Percentiles rank a stretch among this genome's conserved stretches.
These are phyloP conservation scores for Picochlorum sp. DNA, from an alignment of 139 green algal species.

Conservation along the genomic window DNA sequence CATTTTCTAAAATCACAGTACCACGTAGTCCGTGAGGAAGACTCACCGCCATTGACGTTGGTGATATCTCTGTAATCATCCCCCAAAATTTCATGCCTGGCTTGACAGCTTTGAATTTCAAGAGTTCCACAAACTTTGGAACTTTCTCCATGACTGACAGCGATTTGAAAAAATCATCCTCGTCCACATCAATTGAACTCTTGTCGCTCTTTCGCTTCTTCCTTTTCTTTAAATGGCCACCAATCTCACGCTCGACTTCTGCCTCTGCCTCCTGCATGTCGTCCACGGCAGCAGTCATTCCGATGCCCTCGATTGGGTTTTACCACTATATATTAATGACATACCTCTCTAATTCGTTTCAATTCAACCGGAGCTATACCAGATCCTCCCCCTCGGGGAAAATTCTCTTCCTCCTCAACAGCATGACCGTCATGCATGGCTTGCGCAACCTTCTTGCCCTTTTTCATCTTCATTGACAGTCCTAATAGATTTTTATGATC, in stretches of 20 bases:
- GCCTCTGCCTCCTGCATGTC: conserved; percentile 35
- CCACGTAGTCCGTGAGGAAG: conserved; percentile 79
- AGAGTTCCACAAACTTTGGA: conserved; percentile 66
- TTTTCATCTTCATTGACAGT: neutral
- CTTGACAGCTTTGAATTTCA: conserved; percentile 73
- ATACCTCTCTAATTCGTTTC: conserved; percentile 34
- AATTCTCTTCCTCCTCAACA: conserved; percentile 43
- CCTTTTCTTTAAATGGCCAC: conserved; percentile 15
- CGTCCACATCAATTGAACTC: conserved; percentile 10
- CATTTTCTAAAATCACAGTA: conserved; percentile 41
- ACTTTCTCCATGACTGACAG: conserved; percentile 31
- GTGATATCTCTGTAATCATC: conserved; percentile 58
- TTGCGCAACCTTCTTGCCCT: neutral
- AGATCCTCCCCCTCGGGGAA: conserved; percentile 57
- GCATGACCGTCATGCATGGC: neutral
- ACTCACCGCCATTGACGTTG: conserved; percentile 53
- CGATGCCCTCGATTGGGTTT: conserved; percentile 1
- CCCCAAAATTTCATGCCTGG: conserved; percentile 63
- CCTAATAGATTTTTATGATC: no score
- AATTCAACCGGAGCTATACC: conserved; percentile 49
- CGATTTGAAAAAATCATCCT: conserved; percentile 40
- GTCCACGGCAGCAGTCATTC: neutral
- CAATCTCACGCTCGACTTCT: conserved; percentile 52
- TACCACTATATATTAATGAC: neutral
- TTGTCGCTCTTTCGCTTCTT: conserved; percentile 4